A percentile compares a stretch with the other conserved stretches of the same genome.
These are phyloP conservation scores for Russula olivacea DNA, from an alignment of 768 basidiomycete genomes.

Conservation along the genomic window DNA sequence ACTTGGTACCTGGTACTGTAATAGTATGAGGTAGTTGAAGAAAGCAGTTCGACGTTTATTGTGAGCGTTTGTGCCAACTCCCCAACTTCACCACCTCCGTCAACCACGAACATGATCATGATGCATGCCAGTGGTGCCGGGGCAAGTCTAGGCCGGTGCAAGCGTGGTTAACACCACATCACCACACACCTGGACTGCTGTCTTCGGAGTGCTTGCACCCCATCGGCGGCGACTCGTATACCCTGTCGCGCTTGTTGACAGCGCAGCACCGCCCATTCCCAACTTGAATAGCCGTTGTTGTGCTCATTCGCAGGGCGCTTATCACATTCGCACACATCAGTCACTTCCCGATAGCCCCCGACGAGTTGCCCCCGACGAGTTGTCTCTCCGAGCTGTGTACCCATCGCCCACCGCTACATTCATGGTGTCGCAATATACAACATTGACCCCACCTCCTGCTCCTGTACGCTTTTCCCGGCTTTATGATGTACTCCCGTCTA, in stretches of 20 bases:
- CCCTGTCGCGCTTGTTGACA: background rate
- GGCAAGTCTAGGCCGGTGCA: background rate
- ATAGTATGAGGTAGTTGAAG: background rate
- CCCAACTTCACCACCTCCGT: background rate
- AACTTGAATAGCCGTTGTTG: background rate
- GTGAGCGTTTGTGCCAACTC: background rate
- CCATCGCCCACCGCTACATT: background rate
- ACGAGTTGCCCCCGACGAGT: background rate
- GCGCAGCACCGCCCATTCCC: background rate
- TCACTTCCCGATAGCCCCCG: background rate
- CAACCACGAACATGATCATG: too few species aligned
- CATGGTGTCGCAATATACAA: conserved; percentile 9
- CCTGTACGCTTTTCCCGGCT: background rate
- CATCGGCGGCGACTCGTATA: too few species aligned
- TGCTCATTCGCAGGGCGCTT: background rate
- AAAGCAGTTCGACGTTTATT: background rate
- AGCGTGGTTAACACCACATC: background rate
- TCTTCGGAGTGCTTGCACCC: background rate
- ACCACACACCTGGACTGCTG: too few species aligned
- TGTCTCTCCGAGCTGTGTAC: too few species aligned
- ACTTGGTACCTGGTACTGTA: background rate
- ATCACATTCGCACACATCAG: background rate
- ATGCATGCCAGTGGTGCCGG: background rate
- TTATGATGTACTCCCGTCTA: background rate
- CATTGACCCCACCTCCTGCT: conserved; percentile 3